A percentile compares a stretch with the other conserved stretches of the same genome.
Conservation (phyloP, 768 basidiomycete species). For the Heimioporus sp. region DNA sequence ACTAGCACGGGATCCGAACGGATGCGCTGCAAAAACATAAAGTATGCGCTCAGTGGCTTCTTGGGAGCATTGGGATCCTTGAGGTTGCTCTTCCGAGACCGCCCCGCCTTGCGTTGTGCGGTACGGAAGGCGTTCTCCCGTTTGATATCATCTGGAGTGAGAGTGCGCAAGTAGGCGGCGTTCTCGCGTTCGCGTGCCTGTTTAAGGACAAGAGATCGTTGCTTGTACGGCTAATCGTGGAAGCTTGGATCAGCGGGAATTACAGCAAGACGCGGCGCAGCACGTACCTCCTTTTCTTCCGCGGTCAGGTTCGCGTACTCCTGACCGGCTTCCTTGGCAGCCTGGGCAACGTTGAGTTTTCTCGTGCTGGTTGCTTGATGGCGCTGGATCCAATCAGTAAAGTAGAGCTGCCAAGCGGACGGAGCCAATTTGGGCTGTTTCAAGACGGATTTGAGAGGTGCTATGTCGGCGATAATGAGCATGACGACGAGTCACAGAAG, state of each 20-base stretch:
- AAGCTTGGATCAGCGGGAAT: slow-evolving; percentile 17
- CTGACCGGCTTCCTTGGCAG: slow-evolving; percentile 90
- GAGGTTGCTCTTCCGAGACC: slow-evolving; percentile 90
- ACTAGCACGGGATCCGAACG: slow-evolving; percentile 76
- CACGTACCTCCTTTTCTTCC: slow-evolving; percentile 80
- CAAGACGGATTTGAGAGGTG: slow-evolving; percentile 70
- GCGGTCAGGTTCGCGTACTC: slow-evolving; percentile 78
- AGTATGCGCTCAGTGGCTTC: slow-evolving; percentile 92
- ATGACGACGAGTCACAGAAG: slow-evolving; percentile 27
- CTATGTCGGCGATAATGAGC: slow-evolving; percentile 40
- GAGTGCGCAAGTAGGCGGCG: slow-evolving; percentile 78
- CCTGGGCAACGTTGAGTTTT: slow-evolving; percentile 93
- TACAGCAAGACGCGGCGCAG: slow-evolving; percentile 26
- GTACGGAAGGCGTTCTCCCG: slow-evolving; percentile 90
- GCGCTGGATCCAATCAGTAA: slow-evolving; percentile 91
- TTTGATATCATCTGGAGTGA: slow-evolving; percentile 93
- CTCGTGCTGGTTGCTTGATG: slow-evolving; percentile 76
- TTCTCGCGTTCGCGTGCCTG: slow-evolving; percentile 82
- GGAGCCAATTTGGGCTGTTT: slow-evolving; percentile 90
- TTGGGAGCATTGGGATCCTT: slow-evolving; percentile 97
- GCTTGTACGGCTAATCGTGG: slow-evolving; percentile 71
- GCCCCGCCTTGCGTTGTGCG: slow-evolving; percentile 90
- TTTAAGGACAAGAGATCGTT: slow-evolving; percentile 81
- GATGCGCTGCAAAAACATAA: slow-evolving; percentile 92
- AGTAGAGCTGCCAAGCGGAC: slow-evolving; percentile 95